phyloP scores from a whole-genome alignment of 169 alveolate species.

The Plasmodium yoelii region DNA sequence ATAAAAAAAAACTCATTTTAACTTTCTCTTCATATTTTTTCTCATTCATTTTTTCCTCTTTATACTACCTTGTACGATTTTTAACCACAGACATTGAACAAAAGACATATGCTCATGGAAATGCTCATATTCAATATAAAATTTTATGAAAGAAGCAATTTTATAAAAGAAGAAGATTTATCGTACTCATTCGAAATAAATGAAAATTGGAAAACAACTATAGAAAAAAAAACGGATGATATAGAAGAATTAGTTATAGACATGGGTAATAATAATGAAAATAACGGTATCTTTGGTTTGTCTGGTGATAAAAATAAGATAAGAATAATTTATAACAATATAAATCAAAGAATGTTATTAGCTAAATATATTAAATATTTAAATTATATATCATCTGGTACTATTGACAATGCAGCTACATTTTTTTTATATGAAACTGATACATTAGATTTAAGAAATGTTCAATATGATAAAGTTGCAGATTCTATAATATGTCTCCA shows the following conservation, averaged over 20 bases:
- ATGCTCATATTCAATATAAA: constrained; percentile 31
- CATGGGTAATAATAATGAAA: not conserved
- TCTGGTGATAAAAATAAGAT: constrained; percentile 6
- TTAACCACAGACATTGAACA: constrained; percentile 3
- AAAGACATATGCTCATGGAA: constrained; percentile 51
- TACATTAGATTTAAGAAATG: constrained; percentile 57
- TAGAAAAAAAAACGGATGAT: constrained; percentile 18
- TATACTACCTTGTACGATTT: too few relatives aligned
- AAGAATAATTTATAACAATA: constrained; percentile 9
- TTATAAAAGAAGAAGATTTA: constrained; percentile 26
- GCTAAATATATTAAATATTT: constrained; percentile 42
- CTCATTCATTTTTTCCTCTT: too few relatives aligned
- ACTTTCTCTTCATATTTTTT: too few relatives aligned
- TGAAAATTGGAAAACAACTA: constrained; percentile 12
- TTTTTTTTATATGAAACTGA: constrained; percentile 38
- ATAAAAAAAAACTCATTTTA: too few relatives aligned
- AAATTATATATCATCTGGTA: constrained; percentile 3
- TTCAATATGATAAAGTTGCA: constrained; percentile 34
- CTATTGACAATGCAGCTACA: constrained; percentile 34
- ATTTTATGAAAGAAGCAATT: constrained; percentile 16
- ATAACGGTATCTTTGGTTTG: constrained; percentile 7
- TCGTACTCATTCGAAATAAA: constrained; percentile 23
- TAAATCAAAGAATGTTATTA: constrained; percentile 38
- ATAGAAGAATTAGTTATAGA: constrained; percentile 19
- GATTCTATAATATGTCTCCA: constrained; percentile 30